phyloP scores from a whole-genome alignment of 2,329 filamentous ascomycete species.

The Fusarium nurragi region DNA sequence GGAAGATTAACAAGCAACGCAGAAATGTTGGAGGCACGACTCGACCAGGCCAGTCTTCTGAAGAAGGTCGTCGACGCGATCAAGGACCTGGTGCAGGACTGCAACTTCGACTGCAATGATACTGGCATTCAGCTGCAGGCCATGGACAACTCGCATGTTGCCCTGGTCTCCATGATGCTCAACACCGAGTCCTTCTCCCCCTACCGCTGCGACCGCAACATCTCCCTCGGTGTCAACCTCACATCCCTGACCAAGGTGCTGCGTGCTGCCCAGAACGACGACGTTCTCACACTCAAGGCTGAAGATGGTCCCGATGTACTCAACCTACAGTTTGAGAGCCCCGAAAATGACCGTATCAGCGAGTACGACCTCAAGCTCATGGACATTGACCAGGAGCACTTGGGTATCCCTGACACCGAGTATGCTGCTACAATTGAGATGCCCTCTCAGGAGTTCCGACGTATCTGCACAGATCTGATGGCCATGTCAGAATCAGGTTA shows the following conservation, averaged over 20 bases:
- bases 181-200: constrained; percentile 94
- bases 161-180: constrained; percentile 98
- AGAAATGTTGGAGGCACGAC: constrained; percentile 93
- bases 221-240: constrained; percentile 97
- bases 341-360: constrained; percentile 87
- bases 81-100: constrained; percentile 99
- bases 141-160: constrained; percentile 99
- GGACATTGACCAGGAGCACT: constrained; percentile 99
- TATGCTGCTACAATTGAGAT: constrained; percentile 91
- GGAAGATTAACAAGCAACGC: constrained; percentile 31
- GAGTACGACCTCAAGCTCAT: constrained; percentile 99
- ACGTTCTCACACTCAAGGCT: constrained; percentile 95
- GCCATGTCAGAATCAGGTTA: constrained; percentile 95
- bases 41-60: constrained; percentile 91
- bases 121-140: constrained; percentile 97
- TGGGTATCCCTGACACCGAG: constrained; percentile 99
- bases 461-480: constrained; percentile 92
- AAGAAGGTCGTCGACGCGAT: constrained; percentile 99
- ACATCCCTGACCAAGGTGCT: constrained; percentile 97
- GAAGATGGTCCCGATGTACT: constrained; percentile 96
- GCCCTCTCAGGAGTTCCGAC: constrained; percentile 89
- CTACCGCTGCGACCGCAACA: constrained; percentile 98
- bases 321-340: constrained; percentile 94
- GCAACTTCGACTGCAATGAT: constrained; percentile 99
- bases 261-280: constrained; percentile 91